Percentiles rank a stretch among this genome's conserved stretches.
Conservation (phyloP, 805 yeast species). For the Zygotorulaspora chibaensis region DNA sequence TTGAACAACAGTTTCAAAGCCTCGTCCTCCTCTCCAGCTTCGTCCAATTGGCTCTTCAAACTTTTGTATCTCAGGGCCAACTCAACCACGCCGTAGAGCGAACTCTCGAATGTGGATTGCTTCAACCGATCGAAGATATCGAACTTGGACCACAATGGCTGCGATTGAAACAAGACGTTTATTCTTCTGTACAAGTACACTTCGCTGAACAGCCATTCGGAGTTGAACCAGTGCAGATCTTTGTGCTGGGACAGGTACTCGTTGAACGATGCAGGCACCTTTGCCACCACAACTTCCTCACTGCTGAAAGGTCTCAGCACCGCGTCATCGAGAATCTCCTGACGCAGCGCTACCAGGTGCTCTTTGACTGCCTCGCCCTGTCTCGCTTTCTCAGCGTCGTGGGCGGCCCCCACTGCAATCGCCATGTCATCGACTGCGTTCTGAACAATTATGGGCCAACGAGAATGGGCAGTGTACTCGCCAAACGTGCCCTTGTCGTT, state of each 20-base stretch:
- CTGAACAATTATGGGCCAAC: slow-evolving; percentile 84
- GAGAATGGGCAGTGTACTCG: slow-evolving; percentile 62
- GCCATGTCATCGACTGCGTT: slow-evolving; percentile 63
- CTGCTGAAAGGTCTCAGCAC: slow-evolving; percentile 43
- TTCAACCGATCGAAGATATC: slow-evolving; percentile 75
- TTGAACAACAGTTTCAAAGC: slow-evolving; percentile 56
- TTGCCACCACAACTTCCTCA: slow-evolving; percentile 34
- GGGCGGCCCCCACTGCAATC: slow-evolving; percentile 29
- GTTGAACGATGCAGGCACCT: slow-evolving; percentile 57
- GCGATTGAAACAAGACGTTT: slow-evolving; percentile 42
- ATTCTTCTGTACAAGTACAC: slow-evolving; percentile 74
- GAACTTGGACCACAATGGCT: slow-evolving; percentile 42
- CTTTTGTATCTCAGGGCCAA: slow-evolving; percentile 61
- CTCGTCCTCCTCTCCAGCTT: slow-evolving; percentile 34
- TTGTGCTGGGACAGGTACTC: slow-evolving; percentile 37
- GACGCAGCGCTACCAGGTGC: slow-evolving; percentile 42
- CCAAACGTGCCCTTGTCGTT: slow-evolving; percentile 79
- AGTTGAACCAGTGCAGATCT: slow-evolving; percentile 63
- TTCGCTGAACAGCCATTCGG: slow-evolving; percentile 90
- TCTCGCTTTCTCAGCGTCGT: slow-evolving; percentile 25
- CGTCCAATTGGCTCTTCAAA: slow-evolving; percentile 33
- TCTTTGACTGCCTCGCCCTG: slow-evolving; percentile 48
- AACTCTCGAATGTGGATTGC: slow-evolving; percentile 66
- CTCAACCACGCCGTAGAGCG: slow-evolving; percentile 74
- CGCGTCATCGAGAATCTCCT: slow-evolving; percentile 42